A percentile compares a stretch with the other conserved stretches of the same genome.
These are phyloP conservation scores for Leccinum solheimii DNA, from an alignment of 1,284 basidiomycete genomes.

Conservation along the genomic window DNA sequence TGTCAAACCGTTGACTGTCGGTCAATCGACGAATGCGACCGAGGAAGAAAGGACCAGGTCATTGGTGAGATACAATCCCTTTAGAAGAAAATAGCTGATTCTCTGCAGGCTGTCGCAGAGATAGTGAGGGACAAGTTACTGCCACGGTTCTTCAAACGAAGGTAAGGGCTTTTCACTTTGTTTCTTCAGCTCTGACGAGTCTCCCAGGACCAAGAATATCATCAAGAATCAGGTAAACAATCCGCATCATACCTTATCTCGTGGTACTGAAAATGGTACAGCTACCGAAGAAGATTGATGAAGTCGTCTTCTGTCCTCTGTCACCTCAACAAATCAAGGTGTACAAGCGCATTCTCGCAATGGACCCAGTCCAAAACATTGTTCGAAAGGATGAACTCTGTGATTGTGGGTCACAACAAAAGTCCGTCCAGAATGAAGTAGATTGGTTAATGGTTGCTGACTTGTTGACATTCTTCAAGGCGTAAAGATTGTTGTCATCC, in stretches of 20 bases:
- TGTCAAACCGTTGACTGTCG: conserved; percentile 62
- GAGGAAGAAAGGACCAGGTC: conserved; percentile 62
- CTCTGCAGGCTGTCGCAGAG: conserved; percentile 49
- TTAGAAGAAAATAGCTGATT: conserved; percentile 6
- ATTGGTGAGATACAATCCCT: conserved; percentile 37
- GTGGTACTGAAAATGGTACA: conserved; percentile 31
- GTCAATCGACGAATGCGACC: conserved; percentile 66
- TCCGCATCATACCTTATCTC: not conserved
- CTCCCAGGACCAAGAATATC: conserved; percentile 72
- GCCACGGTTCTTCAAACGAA: conserved; percentile 74
- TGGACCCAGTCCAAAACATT: conserved; percentile 64
- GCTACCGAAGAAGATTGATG: conserved; percentile 80
- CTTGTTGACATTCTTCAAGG: conserved; percentile 37
- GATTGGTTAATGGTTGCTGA: conserved; percentile 3
- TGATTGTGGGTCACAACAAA: conserved; percentile 61
- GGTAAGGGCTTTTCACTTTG: conserved; percentile 43
- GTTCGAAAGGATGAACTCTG: conserved; percentile 69
- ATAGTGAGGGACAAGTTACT: conserved; percentile 66
- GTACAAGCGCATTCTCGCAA: conserved; percentile 69
- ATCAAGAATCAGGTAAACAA: conserved; percentile 64
- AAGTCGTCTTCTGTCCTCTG: conserved; percentile 88
- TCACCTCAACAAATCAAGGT: conserved; percentile 64
- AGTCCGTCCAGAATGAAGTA: conserved; percentile 38
- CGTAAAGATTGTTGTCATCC: conserved; percentile 67
- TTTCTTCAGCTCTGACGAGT: conserved; percentile 4